Base-by-base conservation (phyloP, 352 stramenopile species). In the Phytophthora tentaculata region DNA sequence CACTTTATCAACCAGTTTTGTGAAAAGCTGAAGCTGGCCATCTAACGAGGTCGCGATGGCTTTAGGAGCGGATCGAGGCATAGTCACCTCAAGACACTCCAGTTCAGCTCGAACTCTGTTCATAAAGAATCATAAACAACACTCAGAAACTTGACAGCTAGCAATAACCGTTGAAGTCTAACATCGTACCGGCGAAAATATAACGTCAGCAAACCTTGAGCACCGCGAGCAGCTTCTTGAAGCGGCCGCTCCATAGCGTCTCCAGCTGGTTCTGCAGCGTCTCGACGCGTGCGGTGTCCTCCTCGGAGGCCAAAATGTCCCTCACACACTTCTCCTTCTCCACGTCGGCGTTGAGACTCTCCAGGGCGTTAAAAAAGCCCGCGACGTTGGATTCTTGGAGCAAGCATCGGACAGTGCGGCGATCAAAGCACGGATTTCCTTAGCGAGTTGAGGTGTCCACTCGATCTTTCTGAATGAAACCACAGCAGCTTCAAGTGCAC, bases 191-290 rank as follows among this genome's bases (percentile, higher is more conserved):
- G 48, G 17, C 76, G 48, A 29, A 76, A 76, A 23, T 53, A 52
- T 29, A 28, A 16, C 10, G 53, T 63, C 10, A 79, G 49, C n/a
- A n/a, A n/a, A 91, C 84, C 75, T 96, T 96, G 58, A 96, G 71
- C 28, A 95, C 71, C n/a, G 81, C 71, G 23, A 95, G 64, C 23
- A 91, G 79, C 74, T 96, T 95, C 73, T 95, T 94, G 51, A 88
- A 80, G 55, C 89, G 87, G 26, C 68, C 78, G 22, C 71, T 71
- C 49, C 82, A 72, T 56, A 95, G 70, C 51, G 69, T 56, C 28
- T 92, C 81, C 20, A 96, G 69, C 61, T 96, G 82, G 28, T 56
- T 50, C 53, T 87, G 77, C 56, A 93, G 68, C 54, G 67, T 67
- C 41, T 81, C 50, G 17, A 92, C 79, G 51, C 83, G 85, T 37